Conservation (phyloP, 176 grass and related monocot genomes). For the Oryza glumipatula region DNA sequence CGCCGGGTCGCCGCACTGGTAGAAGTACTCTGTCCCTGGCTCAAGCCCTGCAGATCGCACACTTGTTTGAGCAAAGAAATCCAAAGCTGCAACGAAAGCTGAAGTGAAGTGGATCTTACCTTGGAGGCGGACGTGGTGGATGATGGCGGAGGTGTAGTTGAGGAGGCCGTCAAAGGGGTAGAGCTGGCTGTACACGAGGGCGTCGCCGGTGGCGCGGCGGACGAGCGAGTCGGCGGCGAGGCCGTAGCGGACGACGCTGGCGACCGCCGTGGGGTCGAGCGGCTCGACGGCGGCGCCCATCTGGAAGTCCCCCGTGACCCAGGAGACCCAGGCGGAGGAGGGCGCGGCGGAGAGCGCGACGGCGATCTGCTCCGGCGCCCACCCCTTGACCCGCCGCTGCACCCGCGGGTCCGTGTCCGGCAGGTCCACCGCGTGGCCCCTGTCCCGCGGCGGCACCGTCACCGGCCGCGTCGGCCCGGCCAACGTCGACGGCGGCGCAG, state of each 20-base stretch:
- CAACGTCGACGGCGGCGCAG: slow-evolving; percentile 59
- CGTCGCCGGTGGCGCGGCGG: slow-evolving; percentile 52
- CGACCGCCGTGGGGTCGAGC: slow-evolving; percentile 51
- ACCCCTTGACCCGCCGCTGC: slow-evolving; percentile 56
- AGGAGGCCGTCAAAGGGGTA: slow-evolving; percentile 80
- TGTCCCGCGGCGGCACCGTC: slow-evolving; percentile 51
- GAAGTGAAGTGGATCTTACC: slow-evolving; percentile 31
- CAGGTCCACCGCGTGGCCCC: slow-evolving; percentile 66
- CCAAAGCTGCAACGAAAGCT: background rate
- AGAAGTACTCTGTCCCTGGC: slow-evolving; percentile 62
- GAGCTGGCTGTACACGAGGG: slow-evolving; percentile 85
- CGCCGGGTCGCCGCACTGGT: slow-evolving; percentile 75
- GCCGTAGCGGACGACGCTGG: slow-evolving; percentile 73
- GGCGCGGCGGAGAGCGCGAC: slow-evolving; percentile 69
- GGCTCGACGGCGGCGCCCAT: slow-evolving; percentile 62
- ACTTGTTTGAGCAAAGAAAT: background rate
- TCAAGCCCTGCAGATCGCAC: slow-evolving; percentile 52
- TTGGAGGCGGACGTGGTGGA: slow-evolving; percentile 80
- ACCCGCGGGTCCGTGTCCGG: slow-evolving; percentile 68
- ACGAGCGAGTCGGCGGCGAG: slow-evolving; percentile 44
- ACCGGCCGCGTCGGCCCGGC: slow-evolving; percentile 55
- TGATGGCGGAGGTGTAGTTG: slow-evolving; percentile 94
- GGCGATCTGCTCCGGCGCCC: slow-evolving; percentile 77
- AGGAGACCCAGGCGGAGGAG: slow-evolving; percentile 87
- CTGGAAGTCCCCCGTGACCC: slow-evolving; percentile 79